These are phyloP conservation scores for Senecio squalidus DNA, from an alignment of 140 eudicot genomes.

Conservation along the genomic window DNA sequence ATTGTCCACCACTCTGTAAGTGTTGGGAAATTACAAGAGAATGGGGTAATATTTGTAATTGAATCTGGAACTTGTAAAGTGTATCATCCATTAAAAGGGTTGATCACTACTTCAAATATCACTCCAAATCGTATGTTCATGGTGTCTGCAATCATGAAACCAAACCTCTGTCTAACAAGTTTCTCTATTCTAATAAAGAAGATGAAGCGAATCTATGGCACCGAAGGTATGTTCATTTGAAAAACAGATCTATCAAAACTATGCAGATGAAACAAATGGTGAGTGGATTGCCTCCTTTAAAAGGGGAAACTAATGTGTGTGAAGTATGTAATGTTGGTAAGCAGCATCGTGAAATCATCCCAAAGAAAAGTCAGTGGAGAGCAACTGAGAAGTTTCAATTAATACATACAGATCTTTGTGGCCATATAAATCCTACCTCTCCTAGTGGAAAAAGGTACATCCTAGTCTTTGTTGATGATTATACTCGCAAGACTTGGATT, in stretches of 20 bases:
- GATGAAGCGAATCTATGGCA: neutral
- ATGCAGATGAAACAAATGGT: neutral
- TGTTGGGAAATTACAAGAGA: neutral
- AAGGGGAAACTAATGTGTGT: neutral
- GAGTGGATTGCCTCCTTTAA: neutral
- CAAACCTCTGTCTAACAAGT: neutral
- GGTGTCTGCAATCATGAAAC: neutral
- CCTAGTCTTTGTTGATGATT: neutral
- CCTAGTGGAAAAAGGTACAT: neutral
- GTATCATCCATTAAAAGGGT: neutral
- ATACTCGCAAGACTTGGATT: neutral
- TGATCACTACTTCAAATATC: neutral
- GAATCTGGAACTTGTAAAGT: neutral
- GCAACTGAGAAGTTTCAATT: neutral
- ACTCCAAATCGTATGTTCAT: neutral
- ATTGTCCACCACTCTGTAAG: neutral
- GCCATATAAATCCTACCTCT: neutral
- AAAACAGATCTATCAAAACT: neutral
- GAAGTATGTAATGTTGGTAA: neutral
- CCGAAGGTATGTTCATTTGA: neutral
- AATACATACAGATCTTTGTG: neutral
- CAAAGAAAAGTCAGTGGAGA: neutral
- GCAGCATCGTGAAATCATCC: neutral
- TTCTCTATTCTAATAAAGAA: neutral
- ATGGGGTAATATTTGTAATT: neutral